Evolutionary conservation across 345 rosid genomes (phyloP), one percentile per base, ranked within the genome.

Genomic region (Camelina hispida): DNA sequence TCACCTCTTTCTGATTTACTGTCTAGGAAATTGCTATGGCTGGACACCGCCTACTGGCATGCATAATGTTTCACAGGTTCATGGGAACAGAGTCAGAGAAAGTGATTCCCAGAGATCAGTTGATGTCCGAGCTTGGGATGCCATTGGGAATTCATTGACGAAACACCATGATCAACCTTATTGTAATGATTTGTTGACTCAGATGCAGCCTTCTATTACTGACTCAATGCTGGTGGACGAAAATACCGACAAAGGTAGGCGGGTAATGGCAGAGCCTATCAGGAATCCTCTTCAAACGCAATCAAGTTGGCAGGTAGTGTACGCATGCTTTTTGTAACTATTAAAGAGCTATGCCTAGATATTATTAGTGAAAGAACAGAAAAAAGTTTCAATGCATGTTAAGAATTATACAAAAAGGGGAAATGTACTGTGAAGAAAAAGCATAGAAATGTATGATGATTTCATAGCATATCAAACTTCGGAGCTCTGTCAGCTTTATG

Each of bases 261-360:
- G 64, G 55, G 73, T 83, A 51, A 69, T 72, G 13, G 68, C 75
- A 28, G 82, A 81, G 53, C 81, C 73, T 32, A 63, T 71, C 59
- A 83, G 73, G 70, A 72, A 78, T 78, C 79, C 87, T 83, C 63
- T 79, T 54, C 79, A 82, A 15, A 44, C 75, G 47, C 92, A 87
- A 71, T 68, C 82, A 66, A 80, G 83, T 80, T 87, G 87, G 91
- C 93, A 93, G 97, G 98, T 91, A 81, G 28, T 70, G 55, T 28
- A 46, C 20, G 16, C 23, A 52, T 65, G 25, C 48, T 17, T 57
- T 18, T 28, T 28, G 12, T 20, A 48, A 46, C 16, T 22, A 40
- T 47, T 12, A 20, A 48, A 18, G 16, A 58, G 34, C 42, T 40
- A 18, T 37, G 14, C 32, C 44, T 71, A 48, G 54, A 56, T 18